A percentile compares a stretch with the other conserved stretches of the same genome.
phyloP scores from a whole-genome alignment of 202 grass and related monocot genomes.

The Setaria viridis region DNA sequence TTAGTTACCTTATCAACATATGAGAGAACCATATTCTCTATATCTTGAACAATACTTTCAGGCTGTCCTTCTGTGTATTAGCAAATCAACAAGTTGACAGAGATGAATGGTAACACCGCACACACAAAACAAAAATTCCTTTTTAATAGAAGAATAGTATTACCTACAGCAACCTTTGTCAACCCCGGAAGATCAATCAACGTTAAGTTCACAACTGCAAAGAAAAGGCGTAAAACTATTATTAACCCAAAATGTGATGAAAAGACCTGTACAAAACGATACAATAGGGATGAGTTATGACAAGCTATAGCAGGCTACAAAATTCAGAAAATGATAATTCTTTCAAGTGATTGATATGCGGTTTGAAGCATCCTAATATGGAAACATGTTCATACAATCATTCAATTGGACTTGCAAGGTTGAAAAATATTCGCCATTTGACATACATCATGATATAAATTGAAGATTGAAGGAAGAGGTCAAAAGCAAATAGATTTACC shows the following conservation, averaged over 20 bases:
- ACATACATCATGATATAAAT: background rate
- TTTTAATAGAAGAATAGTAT: slow-evolving; percentile 9
- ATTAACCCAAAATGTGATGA: background rate
- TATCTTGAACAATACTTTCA: slow-evolving; percentile 83
- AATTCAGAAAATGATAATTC: background rate
- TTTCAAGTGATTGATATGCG: background rate
- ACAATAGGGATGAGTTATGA: background rate
- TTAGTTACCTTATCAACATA: slow-evolving; percentile 75
- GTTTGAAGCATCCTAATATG: background rate
- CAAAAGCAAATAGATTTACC: slow-evolving; percentile 33
- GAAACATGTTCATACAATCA: slow-evolving; percentile 3
- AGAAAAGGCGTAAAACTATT: slow-evolving; percentile 7
- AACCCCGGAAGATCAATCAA: slow-evolving; percentile 84
- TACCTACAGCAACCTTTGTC: slow-evolving; percentile 89
- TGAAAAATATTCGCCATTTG: background rate
- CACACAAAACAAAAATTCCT: background rate
- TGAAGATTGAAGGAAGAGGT: slow-evolving; percentile 37
- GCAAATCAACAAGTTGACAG: slow-evolving; percentile 26
- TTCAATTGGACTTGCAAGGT: slow-evolving; percentile 16
- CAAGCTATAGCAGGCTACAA: background rate
- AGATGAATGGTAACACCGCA: background rate
- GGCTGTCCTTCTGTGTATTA: slow-evolving; percentile 73
- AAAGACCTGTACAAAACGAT: background rate
- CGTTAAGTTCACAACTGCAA: slow-evolving; percentile 85
- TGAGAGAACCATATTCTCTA: slow-evolving; percentile 77